Conservation (phyloP, 1,284 basidiomycete species). For the Pascua guehoae region DNA sequence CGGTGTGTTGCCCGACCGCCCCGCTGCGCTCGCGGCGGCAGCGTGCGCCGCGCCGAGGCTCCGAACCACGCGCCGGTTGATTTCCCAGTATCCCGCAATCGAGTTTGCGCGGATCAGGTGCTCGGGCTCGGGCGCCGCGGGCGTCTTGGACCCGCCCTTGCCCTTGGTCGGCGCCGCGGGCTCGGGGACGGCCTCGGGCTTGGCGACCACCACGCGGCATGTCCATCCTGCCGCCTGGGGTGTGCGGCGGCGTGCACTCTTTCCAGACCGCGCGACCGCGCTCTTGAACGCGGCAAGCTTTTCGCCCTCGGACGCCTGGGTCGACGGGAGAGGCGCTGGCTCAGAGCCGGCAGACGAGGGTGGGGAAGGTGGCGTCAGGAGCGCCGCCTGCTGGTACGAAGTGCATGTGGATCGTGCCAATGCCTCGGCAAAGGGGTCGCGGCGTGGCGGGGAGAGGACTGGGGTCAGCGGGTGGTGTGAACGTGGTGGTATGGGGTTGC, state of each 20-base stretch:
- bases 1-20: too few relatives aligned
- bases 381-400: constrained; percentile 21
- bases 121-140: constrained; percentile 52
- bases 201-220: constrained; percentile 36
- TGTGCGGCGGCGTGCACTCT: not conserved
- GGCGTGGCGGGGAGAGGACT: constrained; percentile 42
- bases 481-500: too few relatives aligned
- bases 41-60: constrained; percentile 20
- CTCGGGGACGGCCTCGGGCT: constrained; percentile 13
- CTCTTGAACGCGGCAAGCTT: constrained; percentile 15
- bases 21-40: constrained; percentile 6
- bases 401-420: constrained; percentile 43
- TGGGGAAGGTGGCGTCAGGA: constrained; percentile 6
- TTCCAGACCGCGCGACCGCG: not conserved
- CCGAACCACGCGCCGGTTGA: constrained; percentile 59
- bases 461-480: constrained; percentile 5
- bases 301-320: constrained; percentile 10
- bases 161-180: constrained; percentile 5
- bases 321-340: constrained; percentile 17
- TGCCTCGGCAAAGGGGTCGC: constrained; percentile 46
- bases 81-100: constrained; percentile 74
- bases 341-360: constrained; percentile 21
- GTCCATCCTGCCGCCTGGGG: constrained; percentile 25
- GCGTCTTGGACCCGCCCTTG: constrained; percentile 23
- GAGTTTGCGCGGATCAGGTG: constrained; percentile 75